Evolutionary conservation across 2,329 filamentous ascomycete species (phyloP).

Genomic region (Ophiostoma fasciatum): DNA sequence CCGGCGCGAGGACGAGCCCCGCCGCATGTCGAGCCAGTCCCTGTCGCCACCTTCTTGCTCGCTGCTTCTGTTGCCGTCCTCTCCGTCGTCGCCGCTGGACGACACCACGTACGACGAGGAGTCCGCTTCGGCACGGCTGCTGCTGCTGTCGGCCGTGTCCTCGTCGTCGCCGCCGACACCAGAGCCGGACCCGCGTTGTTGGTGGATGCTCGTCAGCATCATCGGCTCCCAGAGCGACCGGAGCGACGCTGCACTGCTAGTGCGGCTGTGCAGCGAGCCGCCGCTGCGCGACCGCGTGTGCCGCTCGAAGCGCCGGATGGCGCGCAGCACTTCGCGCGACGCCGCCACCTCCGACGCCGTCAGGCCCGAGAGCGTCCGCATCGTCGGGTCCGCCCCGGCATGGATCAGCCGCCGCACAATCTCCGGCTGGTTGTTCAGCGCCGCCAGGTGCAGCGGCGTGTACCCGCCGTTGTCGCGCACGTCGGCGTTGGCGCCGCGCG

Average conservation of each 20-base stretch:
- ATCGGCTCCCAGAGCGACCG: slow-evolving; percentile 49
- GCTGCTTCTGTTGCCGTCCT: background rate
- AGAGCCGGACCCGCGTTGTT: slow-evolving; percentile 2
- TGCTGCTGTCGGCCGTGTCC: slow-evolving; percentile 1
- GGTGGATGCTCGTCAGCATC: slow-evolving; percentile 5
- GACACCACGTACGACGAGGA: slow-evolving; percentile 9
- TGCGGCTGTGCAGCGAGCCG: slow-evolving; percentile 42
- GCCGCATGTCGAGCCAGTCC: slow-evolving; percentile 24
- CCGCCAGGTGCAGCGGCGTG: slow-evolving; percentile 68
- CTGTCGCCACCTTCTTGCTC: slow-evolving; percentile 25
- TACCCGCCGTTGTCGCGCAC: slow-evolving; percentile 65
- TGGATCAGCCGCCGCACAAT: slow-evolving; percentile 63
- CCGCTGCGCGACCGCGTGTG: slow-evolving; percentile 54
- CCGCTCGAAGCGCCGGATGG: slow-evolving; percentile 45
- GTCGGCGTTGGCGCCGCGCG: slow-evolving; percentile 63
- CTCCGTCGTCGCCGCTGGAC: slow-evolving; percentile 2
- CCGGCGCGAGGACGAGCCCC: slow-evolving; percentile 10
- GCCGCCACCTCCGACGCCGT: slow-evolving; percentile 57
- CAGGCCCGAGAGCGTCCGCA: slow-evolving; percentile 55
- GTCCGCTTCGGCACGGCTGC: slow-evolving; percentile 8
- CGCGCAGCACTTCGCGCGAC: slow-evolving; percentile 47
- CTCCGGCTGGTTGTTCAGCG: slow-evolving; percentile 58
- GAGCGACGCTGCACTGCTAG: slow-evolving; percentile 52
- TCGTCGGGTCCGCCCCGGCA: slow-evolving; percentile 55
- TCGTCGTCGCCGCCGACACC: slow-evolving; percentile 3